Evolutionary conservation across 75 land plant species (phyloP).

Genomic region (Adiantum capillusveneris): DNA sequence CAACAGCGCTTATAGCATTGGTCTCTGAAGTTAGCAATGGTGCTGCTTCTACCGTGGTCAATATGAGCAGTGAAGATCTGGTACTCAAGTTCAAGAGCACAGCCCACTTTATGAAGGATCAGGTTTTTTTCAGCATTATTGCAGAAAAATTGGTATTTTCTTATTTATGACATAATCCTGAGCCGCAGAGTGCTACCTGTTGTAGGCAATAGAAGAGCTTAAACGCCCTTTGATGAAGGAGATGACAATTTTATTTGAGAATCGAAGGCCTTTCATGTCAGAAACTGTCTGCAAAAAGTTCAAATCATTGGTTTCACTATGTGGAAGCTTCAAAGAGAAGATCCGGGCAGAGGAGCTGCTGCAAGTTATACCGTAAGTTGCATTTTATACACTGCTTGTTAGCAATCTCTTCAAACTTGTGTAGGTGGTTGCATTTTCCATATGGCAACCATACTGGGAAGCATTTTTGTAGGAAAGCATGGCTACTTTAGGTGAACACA

Average conservation of each 20-base stretch:
- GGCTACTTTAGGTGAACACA: too few relatives aligned
- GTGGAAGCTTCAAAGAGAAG: slow-evolving; percentile 77
- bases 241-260: slow-evolving; percentile 22
- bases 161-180: too few relatives aligned
- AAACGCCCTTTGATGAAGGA: slow-evolving; percentile 51
- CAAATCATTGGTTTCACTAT: slow-evolving; percentile 56
- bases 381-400: slow-evolving; percentile 4
- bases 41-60: slow-evolving; percentile 34
- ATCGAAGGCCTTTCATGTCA: slow-evolving; percentile 59
- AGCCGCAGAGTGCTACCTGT: background rate
- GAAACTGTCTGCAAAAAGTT: slow-evolving; percentile 63
- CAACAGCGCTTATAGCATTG: slow-evolving; percentile 85
- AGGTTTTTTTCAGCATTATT: slow-evolving; percentile 45
- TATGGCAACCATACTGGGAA: too few relatives aligned
- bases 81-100: slow-evolving; percentile 54
- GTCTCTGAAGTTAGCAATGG: slow-evolving; percentile 94
- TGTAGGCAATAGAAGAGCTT: slow-evolving; percentile 63
- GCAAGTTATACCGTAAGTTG: slow-evolving; percentile 49
- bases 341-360: slow-evolving; percentile 53
- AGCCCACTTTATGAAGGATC: slow-evolving; percentile 61
- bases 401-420: background rate
- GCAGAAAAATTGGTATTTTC: too few relatives aligned
- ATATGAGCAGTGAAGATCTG: slow-evolving; percentile 33
- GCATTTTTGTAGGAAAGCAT: too few relatives aligned
- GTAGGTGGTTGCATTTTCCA: too few relatives aligned